Percentiles rank a stretch among this genome's conserved stretches.
These are phyloP conservation scores for Colletotrichum incanum DNA, from an alignment of 2,329 filamentous ascomycete genomes.

Conservation along the genomic window DNA sequence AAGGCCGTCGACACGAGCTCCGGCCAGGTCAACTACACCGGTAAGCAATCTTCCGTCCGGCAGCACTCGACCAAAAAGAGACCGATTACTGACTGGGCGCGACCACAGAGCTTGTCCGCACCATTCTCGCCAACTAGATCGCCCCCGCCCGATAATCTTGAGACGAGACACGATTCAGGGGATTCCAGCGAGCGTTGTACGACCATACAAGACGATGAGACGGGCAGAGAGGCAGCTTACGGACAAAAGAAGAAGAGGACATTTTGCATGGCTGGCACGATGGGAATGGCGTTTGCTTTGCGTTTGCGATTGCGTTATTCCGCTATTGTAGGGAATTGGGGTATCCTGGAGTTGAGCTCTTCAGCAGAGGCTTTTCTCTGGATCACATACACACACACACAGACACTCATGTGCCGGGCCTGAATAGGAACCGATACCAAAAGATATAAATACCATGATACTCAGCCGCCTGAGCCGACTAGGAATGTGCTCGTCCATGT, in stretches of 20 bases:
- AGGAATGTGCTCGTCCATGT: neutral
- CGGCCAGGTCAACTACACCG: conserved; percentile 97
- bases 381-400: conserved; percentile 12
- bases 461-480: neutral
- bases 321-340: conserved; percentile 40
- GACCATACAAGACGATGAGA: conserved; percentile 1
- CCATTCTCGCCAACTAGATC: conserved; percentile 84
- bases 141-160: neutral
- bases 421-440: conserved; percentile 19
- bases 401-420: conserved; percentile 14
- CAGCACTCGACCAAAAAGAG: no score
- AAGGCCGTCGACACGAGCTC: conserved; percentile 98
- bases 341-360: conserved; percentile 37
- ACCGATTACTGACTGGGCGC: neutral
- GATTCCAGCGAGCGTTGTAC: conserved; percentile 32
- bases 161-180: conserved; percentile 10
- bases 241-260: conserved; percentile 29
- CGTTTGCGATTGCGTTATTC: conserved; percentile 32
- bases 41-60: conserved; percentile 64
- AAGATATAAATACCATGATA: conserved; percentile 35
- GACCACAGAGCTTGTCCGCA: conserved; percentile 83
- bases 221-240: conserved; percentile 17
- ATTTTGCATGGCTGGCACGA: conserved; percentile 42
- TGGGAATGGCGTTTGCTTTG: conserved; percentile 43
- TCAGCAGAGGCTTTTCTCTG: conserved; percentile 33